phyloP scores from a whole-genome alignment of 2,329 filamentous ascomycete genomes.

The Penicillium nordicum region DNA sequence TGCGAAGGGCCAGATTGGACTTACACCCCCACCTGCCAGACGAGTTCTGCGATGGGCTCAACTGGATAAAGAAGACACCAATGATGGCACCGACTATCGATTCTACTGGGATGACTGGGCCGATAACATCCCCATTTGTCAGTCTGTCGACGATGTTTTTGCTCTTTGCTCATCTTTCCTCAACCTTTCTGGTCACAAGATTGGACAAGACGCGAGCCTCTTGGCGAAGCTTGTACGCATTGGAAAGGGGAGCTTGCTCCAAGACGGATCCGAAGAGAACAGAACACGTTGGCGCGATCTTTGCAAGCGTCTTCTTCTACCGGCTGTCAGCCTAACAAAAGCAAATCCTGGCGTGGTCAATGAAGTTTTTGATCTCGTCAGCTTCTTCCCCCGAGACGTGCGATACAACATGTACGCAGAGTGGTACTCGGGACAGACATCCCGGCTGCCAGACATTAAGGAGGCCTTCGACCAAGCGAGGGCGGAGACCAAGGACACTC shows the following conservation, averaged over 20 bases:
- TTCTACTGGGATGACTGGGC: constrained; percentile 99
- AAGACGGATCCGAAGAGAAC: constrained; percentile 70
- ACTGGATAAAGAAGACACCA: constrained; percentile 71
- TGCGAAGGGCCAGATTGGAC: constrained; percentile 65
- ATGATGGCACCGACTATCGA: constrained; percentile 72
- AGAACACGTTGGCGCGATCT: constrained; percentile 77
- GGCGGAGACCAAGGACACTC: constrained; percentile 75
- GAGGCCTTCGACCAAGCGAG: constrained; percentile 72
- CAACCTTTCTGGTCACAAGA: constrained; percentile 81
- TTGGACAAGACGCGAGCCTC: constrained; percentile 76
- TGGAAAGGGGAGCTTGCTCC: constrained; percentile 68
- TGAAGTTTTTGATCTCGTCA: constrained; percentile 80
- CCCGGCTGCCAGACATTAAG: constrained; percentile 72
- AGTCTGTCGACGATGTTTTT: constrained; percentile 86
- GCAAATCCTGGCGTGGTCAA: constrained; percentile 80
- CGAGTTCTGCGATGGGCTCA: constrained; percentile 79
- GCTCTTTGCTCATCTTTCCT: constrained; percentile 78
- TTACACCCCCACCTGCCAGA: constrained; percentile 58
- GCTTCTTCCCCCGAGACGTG: constrained; percentile 69
- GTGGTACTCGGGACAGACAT: constrained; percentile 80
- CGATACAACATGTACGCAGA: constrained; percentile 90
- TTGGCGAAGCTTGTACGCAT: constrained; percentile 82
- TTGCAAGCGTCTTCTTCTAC: constrained; percentile 78
- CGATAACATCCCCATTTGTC: constrained; percentile 88
- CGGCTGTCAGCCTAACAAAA: constrained; percentile 80